phyloP scores from a whole-genome alignment of 169 alveolate species.

The Plasmodium gonderi region DNA sequence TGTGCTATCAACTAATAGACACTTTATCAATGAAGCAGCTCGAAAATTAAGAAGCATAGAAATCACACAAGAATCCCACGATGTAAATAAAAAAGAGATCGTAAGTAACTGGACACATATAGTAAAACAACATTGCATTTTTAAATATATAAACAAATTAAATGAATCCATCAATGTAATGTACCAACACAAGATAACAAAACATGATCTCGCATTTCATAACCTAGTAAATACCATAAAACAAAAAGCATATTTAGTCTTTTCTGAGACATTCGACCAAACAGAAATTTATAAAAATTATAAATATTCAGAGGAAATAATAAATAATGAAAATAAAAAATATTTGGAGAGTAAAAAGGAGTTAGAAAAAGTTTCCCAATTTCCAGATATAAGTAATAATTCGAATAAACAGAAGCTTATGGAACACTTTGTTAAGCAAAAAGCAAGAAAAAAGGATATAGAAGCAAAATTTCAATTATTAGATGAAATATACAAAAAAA shows the following conservation, averaged over 20 bases:
- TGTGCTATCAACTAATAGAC: not conserved
- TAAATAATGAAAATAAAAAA: not conserved
- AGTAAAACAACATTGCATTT: not conserved
- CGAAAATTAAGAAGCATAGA: not conserved
- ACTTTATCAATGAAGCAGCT: not conserved
- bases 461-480: not conserved
- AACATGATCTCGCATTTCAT: not conserved
- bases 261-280: not conserved
- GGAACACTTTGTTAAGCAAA: not conserved
- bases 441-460: not conserved
- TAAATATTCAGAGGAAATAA: not conserved
- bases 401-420: not conserved
- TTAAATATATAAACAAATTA: not conserved
- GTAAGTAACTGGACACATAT: not conserved
- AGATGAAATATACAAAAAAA: not conserved
- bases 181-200: not conserved
- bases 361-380: not conserved
- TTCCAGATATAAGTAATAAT: not conserved
- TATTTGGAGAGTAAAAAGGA: not conserved
- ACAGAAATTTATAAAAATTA: not conserved
- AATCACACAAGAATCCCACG: not conserved
- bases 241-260: not conserved
- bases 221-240: not conserved
- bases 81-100: not conserved
- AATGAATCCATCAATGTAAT: not conserved